Base-by-base conservation (phyloP, 345 rosid species). In the Acer campestre region DNA sequence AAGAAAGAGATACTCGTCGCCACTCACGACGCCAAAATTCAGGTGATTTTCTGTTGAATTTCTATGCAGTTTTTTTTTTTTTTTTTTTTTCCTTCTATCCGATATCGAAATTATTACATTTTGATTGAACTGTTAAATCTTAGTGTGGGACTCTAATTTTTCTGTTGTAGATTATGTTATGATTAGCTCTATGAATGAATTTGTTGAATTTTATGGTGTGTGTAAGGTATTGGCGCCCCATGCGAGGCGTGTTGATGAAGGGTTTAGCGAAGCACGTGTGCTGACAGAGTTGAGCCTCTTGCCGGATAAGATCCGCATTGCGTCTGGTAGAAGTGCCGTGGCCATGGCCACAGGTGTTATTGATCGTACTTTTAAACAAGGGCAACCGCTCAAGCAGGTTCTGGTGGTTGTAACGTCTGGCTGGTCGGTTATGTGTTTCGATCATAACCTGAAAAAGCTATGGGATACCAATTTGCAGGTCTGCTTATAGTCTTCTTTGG, bases 401-500 rank as follows among this genome's bases (percentile, higher is more conserved):
- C 72, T 97, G 88, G 98, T 94, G 48, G 98, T 94, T 84, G 98
- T 97, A 82, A 94, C 99, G 13, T 88, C 99, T 0, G 98, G 93
- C 61, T 94, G 98, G 98, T 86, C 86, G 8, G 99, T 97, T 12
- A 90, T 94, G 90, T 97, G 99, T 86, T 97, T 89, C 71, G 98
- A 97, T 90, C 99, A 97, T 75, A 97, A 94, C 86, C 88, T 94
- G 17, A 90, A 93, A 2, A 97, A 94, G 88, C 89, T 97, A 3
- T 97, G 98, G 99, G 99, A 97, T 80, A 84, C 81, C 58, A 93
- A 88, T 87, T 84, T 94, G 77, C 99, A 97, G 99, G 99, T 94
- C 42, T 4, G 64, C 56, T 13, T 38, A 29, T 11, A 22, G n/a
- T 10, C 35, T n/a, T 53, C 51, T 63, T 42, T 72, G 35, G 40